phyloP scores from a whole-genome alignment of 495 filamentous ascomycete species.

The Beverwykella pulmonaria region DNA sequence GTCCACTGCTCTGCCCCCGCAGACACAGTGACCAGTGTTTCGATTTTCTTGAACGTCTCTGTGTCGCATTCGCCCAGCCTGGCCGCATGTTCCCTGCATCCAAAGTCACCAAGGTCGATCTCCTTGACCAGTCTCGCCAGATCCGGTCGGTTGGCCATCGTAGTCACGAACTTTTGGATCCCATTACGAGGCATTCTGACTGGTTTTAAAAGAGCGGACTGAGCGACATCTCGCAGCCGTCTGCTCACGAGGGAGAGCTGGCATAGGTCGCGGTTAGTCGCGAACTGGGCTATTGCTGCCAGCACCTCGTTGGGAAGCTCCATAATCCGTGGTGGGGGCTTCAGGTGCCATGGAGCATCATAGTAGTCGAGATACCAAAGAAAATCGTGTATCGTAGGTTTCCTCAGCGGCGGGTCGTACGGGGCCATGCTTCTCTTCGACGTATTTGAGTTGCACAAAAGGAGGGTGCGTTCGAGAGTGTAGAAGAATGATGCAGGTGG shows the following conservation, averaged over 20 bases:
- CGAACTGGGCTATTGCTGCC: background rate
- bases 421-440: background rate
- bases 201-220: background rate
- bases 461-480: too few relatives aligned
- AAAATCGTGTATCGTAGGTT: background rate
- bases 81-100: background rate
- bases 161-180: background rate
- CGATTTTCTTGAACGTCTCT: background rate
- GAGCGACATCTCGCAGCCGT: conserved; percentile 2
- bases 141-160: background rate
- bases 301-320: conserved; percentile 8
- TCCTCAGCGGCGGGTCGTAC: conserved; percentile 1
- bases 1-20: background rate
- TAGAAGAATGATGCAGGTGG: background rate
- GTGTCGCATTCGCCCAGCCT: background rate
- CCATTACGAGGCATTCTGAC: background rate
- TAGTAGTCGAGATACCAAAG: conserved; percentile 10
- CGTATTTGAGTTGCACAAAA: background rate
- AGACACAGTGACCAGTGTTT: background rate
- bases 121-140: background rate
- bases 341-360: background rate
- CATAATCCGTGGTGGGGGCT: background rate
- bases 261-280: background rate
- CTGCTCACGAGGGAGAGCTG: background rate
- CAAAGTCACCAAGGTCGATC: conserved; percentile 12